Conservation (phyloP, 1,139 yeast genomes). For the Suhomyces yuchorum region DNA sequence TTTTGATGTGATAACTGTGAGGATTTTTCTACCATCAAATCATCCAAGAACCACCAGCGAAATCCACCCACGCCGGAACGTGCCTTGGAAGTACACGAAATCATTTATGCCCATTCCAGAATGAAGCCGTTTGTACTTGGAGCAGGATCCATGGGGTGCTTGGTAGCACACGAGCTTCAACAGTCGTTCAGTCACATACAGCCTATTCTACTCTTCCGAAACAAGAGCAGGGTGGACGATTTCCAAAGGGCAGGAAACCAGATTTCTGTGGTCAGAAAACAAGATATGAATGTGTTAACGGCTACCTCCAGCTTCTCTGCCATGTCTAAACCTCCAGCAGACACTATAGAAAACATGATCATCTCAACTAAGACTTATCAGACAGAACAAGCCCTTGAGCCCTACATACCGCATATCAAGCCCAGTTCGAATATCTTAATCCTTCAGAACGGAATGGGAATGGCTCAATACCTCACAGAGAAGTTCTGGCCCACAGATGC, state of each 20-base stretch:
- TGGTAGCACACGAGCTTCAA: constrained; percentile 42
- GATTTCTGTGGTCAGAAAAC: constrained; percentile 28
- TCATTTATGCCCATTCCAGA: background rate
- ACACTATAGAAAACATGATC: constrained; percentile 52
- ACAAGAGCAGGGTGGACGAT: constrained; percentile 37
- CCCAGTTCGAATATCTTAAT: constrained; percentile 57
- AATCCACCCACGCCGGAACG: background rate
- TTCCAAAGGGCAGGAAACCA: constrained; percentile 44
- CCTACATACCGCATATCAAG: constrained; percentile 43
- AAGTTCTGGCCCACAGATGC: constrained; percentile 54
- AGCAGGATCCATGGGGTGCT: constrained; percentile 47
- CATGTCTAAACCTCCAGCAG: constrained; percentile 15
- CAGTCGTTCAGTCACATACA: constrained; percentile 32
- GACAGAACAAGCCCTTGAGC: constrained; percentile 48
- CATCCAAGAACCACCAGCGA: background rate
- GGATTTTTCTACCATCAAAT: background rate
- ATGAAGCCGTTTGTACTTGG: constrained; percentile 40
- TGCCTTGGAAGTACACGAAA: background rate
- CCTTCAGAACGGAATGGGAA: constrained; percentile 81
- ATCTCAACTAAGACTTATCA: constrained; percentile 68
- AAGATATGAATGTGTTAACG: constrained; percentile 20
- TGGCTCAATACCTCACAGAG: constrained; percentile 53
- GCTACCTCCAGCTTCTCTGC: constrained; percentile 17
- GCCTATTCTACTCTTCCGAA: constrained; percentile 42
- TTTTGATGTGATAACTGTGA: background rate